phyloP scores from a whole-genome alignment of 371 early-diverging fungal genomes.

The Massospora cicadina region DNA sequence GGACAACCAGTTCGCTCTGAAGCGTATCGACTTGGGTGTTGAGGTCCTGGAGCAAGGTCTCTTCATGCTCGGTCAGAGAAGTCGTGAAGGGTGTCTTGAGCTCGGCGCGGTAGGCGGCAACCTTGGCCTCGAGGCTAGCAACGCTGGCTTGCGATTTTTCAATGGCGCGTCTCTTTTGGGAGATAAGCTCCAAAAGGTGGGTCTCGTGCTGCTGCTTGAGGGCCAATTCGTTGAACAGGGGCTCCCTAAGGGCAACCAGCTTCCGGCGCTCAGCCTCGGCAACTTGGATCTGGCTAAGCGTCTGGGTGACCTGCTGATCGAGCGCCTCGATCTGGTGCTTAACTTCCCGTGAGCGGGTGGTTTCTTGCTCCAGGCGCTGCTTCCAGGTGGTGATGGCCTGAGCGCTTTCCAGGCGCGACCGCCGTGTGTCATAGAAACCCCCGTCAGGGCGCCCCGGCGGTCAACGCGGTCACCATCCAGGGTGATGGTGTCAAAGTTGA shows the following conservation, averaged over 20 bases:
- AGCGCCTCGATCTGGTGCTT: slow-evolving; percentile 29
- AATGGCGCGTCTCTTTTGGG: slow-evolving; percentile 23
- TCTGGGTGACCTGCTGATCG: slow-evolving; percentile 50
- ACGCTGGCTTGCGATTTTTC: slow-evolving; percentile 21
- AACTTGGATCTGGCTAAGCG: slow-evolving; percentile 27
- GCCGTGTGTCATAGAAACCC: slow-evolving; percentile 71
- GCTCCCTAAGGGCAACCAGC: slow-evolving; percentile 27
- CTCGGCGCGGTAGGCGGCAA: slow-evolving; percentile 33
- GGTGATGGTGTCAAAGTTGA: slow-evolving; percentile 69
- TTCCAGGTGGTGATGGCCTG: slow-evolving; percentile 23
- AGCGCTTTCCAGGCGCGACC: slow-evolving; percentile 59
- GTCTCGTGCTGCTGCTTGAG: slow-evolving; percentile 32
- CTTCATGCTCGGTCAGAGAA: slow-evolving; percentile 34
- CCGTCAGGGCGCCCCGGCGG: slow-evolving; percentile 80
- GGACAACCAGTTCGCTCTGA: slow-evolving; percentile 22
- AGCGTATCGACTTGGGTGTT: slow-evolving; percentile 30
- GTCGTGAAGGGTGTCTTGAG: slow-evolving; percentile 28
- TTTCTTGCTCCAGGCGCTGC: slow-evolving; percentile 26
- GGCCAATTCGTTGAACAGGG: slow-evolving; percentile 25
- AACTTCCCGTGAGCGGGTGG: slow-evolving; percentile 21
- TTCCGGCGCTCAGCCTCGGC: slow-evolving; percentile 29
- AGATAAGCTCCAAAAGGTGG: slow-evolving; percentile 23
- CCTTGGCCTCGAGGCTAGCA: slow-evolving; percentile 29
- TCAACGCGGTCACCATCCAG: slow-evolving; percentile 87
- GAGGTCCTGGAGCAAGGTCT: slow-evolving; percentile 25